Base-by-base conservation (phyloP, 2,329 filamentous ascomycete species). In the Aschersonia sp. region DNA sequence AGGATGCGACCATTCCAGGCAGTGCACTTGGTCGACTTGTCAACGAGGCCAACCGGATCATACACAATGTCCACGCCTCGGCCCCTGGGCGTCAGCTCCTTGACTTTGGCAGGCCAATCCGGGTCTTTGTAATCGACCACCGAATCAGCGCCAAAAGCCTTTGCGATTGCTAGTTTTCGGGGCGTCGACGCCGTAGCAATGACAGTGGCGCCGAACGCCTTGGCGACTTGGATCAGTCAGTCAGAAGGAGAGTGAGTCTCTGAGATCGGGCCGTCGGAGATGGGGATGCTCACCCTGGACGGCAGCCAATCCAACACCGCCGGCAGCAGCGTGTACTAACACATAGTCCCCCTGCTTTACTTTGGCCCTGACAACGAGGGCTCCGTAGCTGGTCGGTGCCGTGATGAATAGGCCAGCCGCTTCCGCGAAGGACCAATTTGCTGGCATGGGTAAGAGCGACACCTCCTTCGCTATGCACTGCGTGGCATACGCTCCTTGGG, bases 331-430 rank as follows among this genome's bases (percentile, higher is more conserved):
- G 61, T 97, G 91, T 10, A 97, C 80, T 6, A 97, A 78, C 1
- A 96, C 89, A 65, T 78, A 84, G 58, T 97, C 91, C 1, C 89
- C 89, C 40, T 76, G 67, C 65, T 88, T 83, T 42, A 96, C 73
- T 3, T 78, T 75, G 1, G 88, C 91, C 45, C 91, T 74, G 20
- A 80, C 75, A 4, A 94, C 87, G 29, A 97, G 70, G 1, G 81
- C 89, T 3, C 82, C 86, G 61, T 95, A 97, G 55, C 82, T 85
- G 1, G 92, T 97, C 0, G 91, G 89, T 46, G 85, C 89, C 0
- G 92, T 96, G 35, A 97, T 84, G 62, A 94, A 95, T 43, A 97
- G 66, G 0, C 91, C 91, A 0, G 89, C 88, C 0, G 89, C 88
- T 57, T 94, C 87, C 48, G 79, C 75, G 65, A 85, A 91, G 45